These are phyloP conservation scores for Phialophora expanda DNA, from an alignment of 2,329 filamentous ascomycete species.

Conservation along the genomic window DNA sequence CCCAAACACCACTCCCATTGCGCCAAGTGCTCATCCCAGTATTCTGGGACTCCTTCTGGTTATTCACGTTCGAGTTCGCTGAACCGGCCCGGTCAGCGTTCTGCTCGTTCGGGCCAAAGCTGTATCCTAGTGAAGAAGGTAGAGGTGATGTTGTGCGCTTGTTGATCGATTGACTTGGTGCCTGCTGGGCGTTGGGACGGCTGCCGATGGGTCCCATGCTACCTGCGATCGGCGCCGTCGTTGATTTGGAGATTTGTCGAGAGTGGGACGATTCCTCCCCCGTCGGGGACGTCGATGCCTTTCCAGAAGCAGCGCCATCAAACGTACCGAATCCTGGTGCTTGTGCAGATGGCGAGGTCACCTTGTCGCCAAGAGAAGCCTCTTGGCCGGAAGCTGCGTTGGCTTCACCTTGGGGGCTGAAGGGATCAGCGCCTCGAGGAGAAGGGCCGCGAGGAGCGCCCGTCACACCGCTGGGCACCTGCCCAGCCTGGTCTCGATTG, in stretches of 20 bases:
- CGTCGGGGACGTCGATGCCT: constrained; percentile 83
- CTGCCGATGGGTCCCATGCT: constrained; percentile 93
- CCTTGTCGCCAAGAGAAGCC: constrained; percentile 60
- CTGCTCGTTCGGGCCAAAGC: constrained; percentile 47
- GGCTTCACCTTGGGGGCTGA: constrained; percentile 46
- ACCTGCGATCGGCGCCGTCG: constrained; percentile 60
- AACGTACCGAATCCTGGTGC: constrained; percentile 63
- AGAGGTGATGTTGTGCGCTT: constrained; percentile 89
- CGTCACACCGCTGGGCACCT: constrained; percentile 54
- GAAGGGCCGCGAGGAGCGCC: constrained; percentile 72
- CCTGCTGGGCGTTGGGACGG: constrained; percentile 68
- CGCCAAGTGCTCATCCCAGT: constrained; percentile 70
- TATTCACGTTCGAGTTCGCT: constrained; percentile 61
- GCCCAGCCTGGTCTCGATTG: constrained; percentile 69
- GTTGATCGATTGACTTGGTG: constrained; percentile 65
- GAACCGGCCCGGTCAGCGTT: constrained; percentile 63
- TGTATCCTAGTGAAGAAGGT: constrained; percentile 80
- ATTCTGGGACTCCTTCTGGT: constrained; percentile 53
- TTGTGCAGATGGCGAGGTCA: constrained; percentile 63
- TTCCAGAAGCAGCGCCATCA: constrained; percentile 70
- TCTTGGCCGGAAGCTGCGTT: constrained; percentile 29
- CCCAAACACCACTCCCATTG: constrained; percentile 81
- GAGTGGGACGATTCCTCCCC: constrained; percentile 74
- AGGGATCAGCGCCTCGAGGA: constrained; percentile 78
- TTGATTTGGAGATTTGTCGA: constrained; percentile 61